Percentiles rank a stretch among this genome's conserved stretches.
Conservation (phyloP, 1,284 basidiomycete species). For the Acaromyces ingoldii region DNA sequence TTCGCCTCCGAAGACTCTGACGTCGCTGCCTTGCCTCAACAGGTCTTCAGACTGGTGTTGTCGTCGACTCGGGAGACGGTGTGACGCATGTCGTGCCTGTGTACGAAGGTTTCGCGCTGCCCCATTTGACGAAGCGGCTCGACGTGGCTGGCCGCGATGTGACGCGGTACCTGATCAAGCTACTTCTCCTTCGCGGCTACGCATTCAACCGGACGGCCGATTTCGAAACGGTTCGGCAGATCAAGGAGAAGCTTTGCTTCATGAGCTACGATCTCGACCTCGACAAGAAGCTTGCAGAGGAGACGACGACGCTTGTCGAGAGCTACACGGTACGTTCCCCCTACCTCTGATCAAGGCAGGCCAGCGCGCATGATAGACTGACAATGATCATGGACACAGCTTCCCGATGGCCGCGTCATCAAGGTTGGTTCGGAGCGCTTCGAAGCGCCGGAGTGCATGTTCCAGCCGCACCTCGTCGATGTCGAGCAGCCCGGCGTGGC, state of each 20-base stretch:
- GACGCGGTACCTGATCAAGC: conserved; percentile 96
- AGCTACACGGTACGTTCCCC: conserved; percentile 74
- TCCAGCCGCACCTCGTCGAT: conserved; percentile 97
- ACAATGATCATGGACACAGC: too few relatives aligned
- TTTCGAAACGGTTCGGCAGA: conserved; percentile 96
- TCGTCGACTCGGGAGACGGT: conserved; percentile 97
- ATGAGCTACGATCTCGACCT: conserved; percentile 90
- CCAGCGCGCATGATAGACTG: too few relatives aligned
- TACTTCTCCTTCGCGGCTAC: conserved; percentile 95
- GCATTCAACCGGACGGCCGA: conserved; percentile 99
- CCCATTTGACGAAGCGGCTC: conserved; percentile 78
- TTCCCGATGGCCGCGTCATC: conserved; percentile 92
- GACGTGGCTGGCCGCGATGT: conserved; percentile 98
- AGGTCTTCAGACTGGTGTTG: conserved; percentile 93
- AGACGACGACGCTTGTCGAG: conserved; percentile 93
- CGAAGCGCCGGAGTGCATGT: conserved; percentile 99
- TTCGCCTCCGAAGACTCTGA: background rate
- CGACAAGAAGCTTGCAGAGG: conserved; percentile 88
- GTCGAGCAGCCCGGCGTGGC: conserved; percentile 95
- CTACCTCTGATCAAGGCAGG: too few relatives aligned
- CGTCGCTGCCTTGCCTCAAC: conserved; percentile 47
- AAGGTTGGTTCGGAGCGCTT: conserved; percentile 99
- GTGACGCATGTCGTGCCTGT: conserved; percentile 97
- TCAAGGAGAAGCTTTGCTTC: conserved; percentile 98
- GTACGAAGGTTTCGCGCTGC: conserved; percentile 91